phyloP scores from a whole-genome alignment of 441 rosid genomes.

The Pelargonium australe region DNA sequence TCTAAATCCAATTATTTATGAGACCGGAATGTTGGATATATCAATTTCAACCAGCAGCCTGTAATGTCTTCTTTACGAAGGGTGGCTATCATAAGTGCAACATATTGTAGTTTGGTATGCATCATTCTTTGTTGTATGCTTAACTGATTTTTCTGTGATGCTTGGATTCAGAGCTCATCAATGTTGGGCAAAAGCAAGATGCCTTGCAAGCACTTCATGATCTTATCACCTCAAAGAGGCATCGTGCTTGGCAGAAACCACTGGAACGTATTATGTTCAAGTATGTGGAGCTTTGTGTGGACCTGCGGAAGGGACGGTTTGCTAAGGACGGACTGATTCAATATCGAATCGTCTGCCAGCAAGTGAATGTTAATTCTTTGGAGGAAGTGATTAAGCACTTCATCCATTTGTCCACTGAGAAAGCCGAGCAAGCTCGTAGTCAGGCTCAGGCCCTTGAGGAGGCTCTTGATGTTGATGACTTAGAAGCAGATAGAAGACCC shows the following conservation, averaged over 20 bases:
- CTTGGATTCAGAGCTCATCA: slow-evolving; percentile 62
- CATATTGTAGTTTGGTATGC: slow-evolving; percentile 9
- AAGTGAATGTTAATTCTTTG: slow-evolving; percentile 89
- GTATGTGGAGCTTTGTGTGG: slow-evolving; percentile 94
- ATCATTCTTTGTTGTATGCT: slow-evolving; percentile 22
- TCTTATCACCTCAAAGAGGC: slow-evolving; percentile 80
- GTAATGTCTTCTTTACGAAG: background rate
- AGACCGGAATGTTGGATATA: background rate
- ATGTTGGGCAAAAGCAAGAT: slow-evolving; percentile 98
- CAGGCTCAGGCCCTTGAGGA: slow-evolving; percentile 92
- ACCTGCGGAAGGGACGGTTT: slow-evolving; percentile 79
- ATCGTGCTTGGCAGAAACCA: slow-evolving; percentile 92
- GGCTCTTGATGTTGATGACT: slow-evolving; percentile 98
- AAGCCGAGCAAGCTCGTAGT: slow-evolving; percentile 91
- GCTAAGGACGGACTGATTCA: slow-evolving; percentile 99
- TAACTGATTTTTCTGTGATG: background rate
- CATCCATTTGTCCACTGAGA: slow-evolving; percentile 89
- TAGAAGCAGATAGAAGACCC: slow-evolving; percentile 94
- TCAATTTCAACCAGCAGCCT: background rate
- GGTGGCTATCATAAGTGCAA: background rate
- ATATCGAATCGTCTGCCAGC: slow-evolving; percentile 88
- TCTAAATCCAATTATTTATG: background rate
- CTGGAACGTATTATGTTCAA: slow-evolving; percentile 90
- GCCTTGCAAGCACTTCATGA: slow-evolving; percentile 91
- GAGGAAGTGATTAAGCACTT: slow-evolving; percentile 99